Percentiles rank a stretch among this genome's conserved stretches.
These are phyloP conservation scores for Carex pumila DNA, from an alignment of 176 grass and related monocot species.

Conservation along the genomic window DNA sequence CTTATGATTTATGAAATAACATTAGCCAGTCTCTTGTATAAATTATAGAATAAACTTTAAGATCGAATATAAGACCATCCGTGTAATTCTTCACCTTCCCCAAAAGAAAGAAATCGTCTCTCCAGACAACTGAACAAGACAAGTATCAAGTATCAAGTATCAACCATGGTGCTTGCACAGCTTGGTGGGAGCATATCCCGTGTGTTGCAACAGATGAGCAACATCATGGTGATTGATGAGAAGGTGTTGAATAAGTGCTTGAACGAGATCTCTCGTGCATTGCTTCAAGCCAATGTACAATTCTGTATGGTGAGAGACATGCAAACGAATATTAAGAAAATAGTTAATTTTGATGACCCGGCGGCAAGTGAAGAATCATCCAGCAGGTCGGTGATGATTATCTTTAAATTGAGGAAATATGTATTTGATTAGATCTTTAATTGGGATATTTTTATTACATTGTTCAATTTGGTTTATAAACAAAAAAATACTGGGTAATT, in stretches of 20 bases:
- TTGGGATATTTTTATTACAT: not conserved
- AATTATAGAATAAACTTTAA: too few relatives aligned
- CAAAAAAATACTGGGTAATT: not conserved
- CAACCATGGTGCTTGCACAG: slow-evolving; percentile 81
- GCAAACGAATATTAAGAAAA: slow-evolving; percentile 87
- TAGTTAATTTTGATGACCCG: slow-evolving; percentile 63
- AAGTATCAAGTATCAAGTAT: not conserved
- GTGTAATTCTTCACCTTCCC: too few relatives aligned
- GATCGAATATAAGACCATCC: too few relatives aligned
- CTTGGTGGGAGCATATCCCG: slow-evolving; percentile 94
- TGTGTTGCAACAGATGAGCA: slow-evolving; percentile 95
- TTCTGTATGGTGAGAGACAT: slow-evolving; percentile 89
- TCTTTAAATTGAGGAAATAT: not conserved
- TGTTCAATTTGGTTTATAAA: not conserved
- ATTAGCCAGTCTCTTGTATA: too few relatives aligned
- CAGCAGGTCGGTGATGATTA: slow-evolving; percentile 41
- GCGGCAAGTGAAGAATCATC: slow-evolving; percentile 87
- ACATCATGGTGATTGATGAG: slow-evolving; percentile 95
- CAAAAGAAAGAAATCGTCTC: not conserved
- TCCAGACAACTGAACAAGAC: not conserved
- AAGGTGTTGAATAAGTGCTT: slow-evolving; percentile 88
- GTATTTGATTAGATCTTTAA: not conserved
- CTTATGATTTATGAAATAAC: too few relatives aligned
- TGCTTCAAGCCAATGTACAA: slow-evolving; percentile 73
- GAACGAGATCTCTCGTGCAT: slow-evolving; percentile 88